A percentile compares a stretch with the other conserved stretches of the same genome.
These are phyloP conservation scores for Ophiocordyceps camponoti-saundersi DNA, from an alignment of 2,329 filamentous ascomycete genomes.

Conservation along the genomic window DNA sequence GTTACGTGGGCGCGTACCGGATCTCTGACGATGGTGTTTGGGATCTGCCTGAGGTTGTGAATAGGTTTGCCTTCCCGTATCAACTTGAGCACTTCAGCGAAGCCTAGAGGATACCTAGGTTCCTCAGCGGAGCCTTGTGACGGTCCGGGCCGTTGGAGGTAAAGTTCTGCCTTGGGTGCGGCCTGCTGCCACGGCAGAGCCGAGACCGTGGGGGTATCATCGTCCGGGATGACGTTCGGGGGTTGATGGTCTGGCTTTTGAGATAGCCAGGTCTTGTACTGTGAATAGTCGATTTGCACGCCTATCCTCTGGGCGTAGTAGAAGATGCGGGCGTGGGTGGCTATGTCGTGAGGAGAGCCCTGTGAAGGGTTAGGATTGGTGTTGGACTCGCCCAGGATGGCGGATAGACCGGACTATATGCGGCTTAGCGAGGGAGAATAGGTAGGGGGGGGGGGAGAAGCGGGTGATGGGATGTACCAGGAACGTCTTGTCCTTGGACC, in stretches of 20 bases:
- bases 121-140: constrained; percentile 17
- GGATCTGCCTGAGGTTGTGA: constrained; percentile 76
- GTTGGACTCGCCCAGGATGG: constrained; percentile 42
- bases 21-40: constrained; percentile 57
- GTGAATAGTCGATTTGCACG: constrained; percentile 43
- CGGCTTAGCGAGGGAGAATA: too few species aligned
- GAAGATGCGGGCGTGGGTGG: constrained; percentile 48
- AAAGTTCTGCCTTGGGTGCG: constrained; percentile 30
- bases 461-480: constrained; percentile 25
- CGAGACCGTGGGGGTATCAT: neutral
- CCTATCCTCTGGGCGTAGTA: constrained; percentile 40
- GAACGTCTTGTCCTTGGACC: constrained; percentile 51
- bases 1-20: constrained; percentile 30
- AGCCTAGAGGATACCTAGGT: constrained; percentile 64
- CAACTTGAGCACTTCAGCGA: constrained; percentile 72
- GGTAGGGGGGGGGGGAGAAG: neutral
- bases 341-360: constrained; percentile 39
- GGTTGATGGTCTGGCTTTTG: constrained; percentile 14
- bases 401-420: constrained; percentile 37
- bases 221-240: constrained; percentile 17
- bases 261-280: constrained; percentile 49
- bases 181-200: constrained; percentile 28
- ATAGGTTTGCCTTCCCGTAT: constrained; percentile 71
- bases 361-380: constrained; percentile 17
- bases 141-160: constrained; percentile 18